phyloP scores from a whole-genome alignment of 192 early-diverging fungal species.

The Podila horticola region DNA sequence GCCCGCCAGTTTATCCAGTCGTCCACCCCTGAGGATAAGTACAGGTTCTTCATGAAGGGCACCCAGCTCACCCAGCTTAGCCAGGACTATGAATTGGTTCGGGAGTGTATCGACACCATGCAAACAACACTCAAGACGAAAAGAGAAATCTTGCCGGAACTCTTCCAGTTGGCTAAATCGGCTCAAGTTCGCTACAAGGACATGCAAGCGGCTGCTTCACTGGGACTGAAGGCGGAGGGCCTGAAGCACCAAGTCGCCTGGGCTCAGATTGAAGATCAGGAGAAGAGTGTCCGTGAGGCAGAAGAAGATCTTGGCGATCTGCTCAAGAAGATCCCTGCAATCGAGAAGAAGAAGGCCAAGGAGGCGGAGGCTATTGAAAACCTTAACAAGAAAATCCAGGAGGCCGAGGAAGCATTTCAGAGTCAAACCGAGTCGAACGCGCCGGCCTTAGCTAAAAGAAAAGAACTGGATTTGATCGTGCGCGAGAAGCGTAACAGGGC shows the following conservation, averaged over 20 bases:
- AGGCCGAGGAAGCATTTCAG: slow-evolving; percentile 46
- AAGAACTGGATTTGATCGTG: slow-evolving; percentile 46
- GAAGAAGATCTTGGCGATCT: neutral
- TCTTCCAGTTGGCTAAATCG: slow-evolving; percentile 72
- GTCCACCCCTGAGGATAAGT: slow-evolving; percentile 87
- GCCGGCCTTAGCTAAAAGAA: slow-evolving; percentile 62
- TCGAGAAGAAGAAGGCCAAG: slow-evolving; percentile 20
- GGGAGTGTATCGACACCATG: slow-evolving; percentile 64
- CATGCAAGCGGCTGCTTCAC: slow-evolving; percentile 67
- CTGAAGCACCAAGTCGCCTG: slow-evolving; percentile 82
- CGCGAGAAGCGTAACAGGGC: slow-evolving; percentile 60
- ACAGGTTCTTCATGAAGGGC: slow-evolving; percentile 91
- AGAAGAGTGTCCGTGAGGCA: slow-evolving; percentile 42
- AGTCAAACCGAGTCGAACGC: slow-evolving; percentile 52
- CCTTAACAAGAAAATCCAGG: slow-evolving; percentile 35
- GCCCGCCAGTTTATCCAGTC: slow-evolving; percentile 90
- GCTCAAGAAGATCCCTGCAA: slow-evolving; percentile 19
- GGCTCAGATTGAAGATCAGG: slow-evolving; percentile 73
- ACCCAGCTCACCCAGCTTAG: slow-evolving; percentile 85
- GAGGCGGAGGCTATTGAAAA: slow-evolving; percentile 39
- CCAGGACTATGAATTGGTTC: slow-evolving; percentile 73
- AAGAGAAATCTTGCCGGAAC: slow-evolving; percentile 73
- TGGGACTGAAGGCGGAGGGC: slow-evolving; percentile 61
- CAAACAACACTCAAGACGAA: slow-evolving; percentile 67
- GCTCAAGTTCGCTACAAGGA: slow-evolving; percentile 76